These are phyloP conservation scores for Pseudocohnilembus persalinus DNA, from an alignment of 169 alveolate genomes.

Conservation along the genomic window DNA sequence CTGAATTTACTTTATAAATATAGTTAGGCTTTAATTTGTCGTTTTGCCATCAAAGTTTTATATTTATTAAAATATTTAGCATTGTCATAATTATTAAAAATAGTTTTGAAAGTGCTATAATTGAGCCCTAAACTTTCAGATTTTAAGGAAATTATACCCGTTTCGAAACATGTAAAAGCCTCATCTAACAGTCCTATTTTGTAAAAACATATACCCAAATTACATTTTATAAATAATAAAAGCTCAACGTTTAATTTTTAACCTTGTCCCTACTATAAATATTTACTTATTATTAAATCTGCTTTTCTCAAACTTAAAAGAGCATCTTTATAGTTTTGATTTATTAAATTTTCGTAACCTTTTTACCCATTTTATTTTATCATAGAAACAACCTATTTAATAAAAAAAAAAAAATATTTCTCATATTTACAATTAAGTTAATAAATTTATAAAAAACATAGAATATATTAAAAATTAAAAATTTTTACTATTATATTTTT, in stretches of 20 bases:
- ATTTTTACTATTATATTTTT: no score
- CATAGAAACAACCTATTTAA: neutral
- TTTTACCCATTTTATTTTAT: neutral
- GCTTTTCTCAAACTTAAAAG: slow-evolving; percentile 10
- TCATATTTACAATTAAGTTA: neutral
- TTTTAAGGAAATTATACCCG: slow-evolving; percentile 10
- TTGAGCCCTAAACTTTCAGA: neutral
- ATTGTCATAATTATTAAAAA: neutral
- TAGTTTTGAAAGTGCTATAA: no score
- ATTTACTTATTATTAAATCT: slow-evolving; percentile 5
- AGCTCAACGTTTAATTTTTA: neutral
- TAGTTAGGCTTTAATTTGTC: neutral
- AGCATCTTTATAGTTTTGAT: slow-evolving; percentile 2
- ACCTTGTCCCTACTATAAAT: neutral
- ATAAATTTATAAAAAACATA: no score
- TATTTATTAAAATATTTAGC: neutral
- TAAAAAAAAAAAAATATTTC: no score
- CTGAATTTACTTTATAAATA: neutral
- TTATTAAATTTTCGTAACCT: neutral
- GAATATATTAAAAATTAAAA: no score
- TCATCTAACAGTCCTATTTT: slow-evolving; percentile 15
- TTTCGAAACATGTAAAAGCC: slow-evolving; percentile 22
- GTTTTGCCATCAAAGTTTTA: neutral
- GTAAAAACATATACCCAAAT: slow-evolving; percentile 22
- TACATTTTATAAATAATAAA: neutral